A percentile compares a stretch with the other conserved stretches of the same genome.
phyloP scores from a whole-genome alignment of 371 early-diverging fungal genomes.

The Agmasoma carcini region DNA sequence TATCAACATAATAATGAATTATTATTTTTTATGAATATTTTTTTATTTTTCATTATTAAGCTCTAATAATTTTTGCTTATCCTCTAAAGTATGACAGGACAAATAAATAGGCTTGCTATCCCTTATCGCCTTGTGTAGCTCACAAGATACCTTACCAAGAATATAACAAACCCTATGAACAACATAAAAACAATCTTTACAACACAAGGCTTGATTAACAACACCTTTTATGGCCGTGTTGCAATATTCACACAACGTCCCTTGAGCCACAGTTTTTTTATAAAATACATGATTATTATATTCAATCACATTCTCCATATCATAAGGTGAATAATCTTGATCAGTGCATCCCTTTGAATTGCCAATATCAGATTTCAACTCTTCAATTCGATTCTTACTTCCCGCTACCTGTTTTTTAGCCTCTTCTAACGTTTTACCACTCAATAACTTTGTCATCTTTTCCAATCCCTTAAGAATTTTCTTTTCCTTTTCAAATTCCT shows the following conservation, averaged over 20 bases:
- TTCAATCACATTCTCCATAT: conserved; percentile 33
- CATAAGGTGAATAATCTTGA: conserved; percentile 8
- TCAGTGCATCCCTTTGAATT: conserved; percentile 24
- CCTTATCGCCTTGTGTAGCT: conserved; percentile 47
- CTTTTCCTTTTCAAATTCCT: conserved; percentile 45
- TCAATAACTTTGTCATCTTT: conserved; percentile 29
- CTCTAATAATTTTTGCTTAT: conserved; percentile 46
- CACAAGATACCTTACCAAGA: conserved; percentile 47
- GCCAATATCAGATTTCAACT: conserved; percentile 40
- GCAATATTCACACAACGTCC: conserved; percentile 44
- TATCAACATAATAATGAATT: too few species aligned
- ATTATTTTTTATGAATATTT: too few species aligned
- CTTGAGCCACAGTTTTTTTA: conserved; percentile 32
- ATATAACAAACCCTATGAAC: conserved; percentile 52
- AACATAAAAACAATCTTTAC: conserved; percentile 49
- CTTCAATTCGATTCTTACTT: conserved; percentile 40
- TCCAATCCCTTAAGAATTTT: conserved; percentile 48
- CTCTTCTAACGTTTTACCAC: conserved; percentile 30
- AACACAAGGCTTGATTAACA: conserved; percentile 41
- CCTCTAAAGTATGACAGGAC: conserved; percentile 44
- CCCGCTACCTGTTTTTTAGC: conserved; percentile 45
- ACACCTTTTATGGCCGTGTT: conserved; percentile 41
- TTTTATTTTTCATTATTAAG: conserved; percentile 15
- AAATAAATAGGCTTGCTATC: conserved; percentile 42
- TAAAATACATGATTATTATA: conserved; percentile 49